Base-by-base conservation (phyloP, 805 yeast genomes). In the Yarrowia alimentaria region DNA sequence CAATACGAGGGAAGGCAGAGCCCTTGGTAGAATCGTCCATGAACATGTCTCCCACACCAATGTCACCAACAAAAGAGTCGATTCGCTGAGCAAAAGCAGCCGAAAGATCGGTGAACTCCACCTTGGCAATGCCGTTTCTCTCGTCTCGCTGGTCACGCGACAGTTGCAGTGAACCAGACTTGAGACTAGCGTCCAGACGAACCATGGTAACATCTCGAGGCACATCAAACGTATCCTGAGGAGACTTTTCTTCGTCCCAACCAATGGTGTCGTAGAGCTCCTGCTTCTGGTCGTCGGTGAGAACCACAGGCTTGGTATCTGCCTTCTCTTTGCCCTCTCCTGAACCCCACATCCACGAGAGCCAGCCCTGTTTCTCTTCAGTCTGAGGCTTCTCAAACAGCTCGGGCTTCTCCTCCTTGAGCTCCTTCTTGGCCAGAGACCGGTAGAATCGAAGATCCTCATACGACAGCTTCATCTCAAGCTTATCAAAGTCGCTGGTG, bases 211-310 rank as follows among this genome's bases (percentile, higher is more conserved):
- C 69, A 53, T 88, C 94, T 49, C 79, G 76, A 0, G 96, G 95
- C 2, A 85, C 60, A 53, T 84, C 82, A 7, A 63, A 53, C 10
- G 58, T 48, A 21, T 61, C 65, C 13, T 60, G 34, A 5, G 60
- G 54, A 1, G 82, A 69, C 21, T 79, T 79, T 1, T 73, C 60
- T 55, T 90, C 96, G 58, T 90, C 86, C 63, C 82, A 90, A 56
- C 90, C 99, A 56, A 93, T 90, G 0, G 97, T 95, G 54, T 87
- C 95, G 61, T 88, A 90, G 16, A 93, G 71, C 54, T 94, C 99
- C 61, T 87, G 76, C 56, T 86, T 75, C 61, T 93, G 96, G 57
- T 89, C 95, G 11, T 87, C 95, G 0, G 93, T 79, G 64, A 93
- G 76, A 6, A 72, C 70, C 20, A 81, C 63, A 2, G 72, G 68